Percentiles rank a stretch among this genome's conserved stretches.
phyloP scores from a whole-genome alignment of 2,329 filamentous ascomycete species.

The Penicillium freii region DNA sequence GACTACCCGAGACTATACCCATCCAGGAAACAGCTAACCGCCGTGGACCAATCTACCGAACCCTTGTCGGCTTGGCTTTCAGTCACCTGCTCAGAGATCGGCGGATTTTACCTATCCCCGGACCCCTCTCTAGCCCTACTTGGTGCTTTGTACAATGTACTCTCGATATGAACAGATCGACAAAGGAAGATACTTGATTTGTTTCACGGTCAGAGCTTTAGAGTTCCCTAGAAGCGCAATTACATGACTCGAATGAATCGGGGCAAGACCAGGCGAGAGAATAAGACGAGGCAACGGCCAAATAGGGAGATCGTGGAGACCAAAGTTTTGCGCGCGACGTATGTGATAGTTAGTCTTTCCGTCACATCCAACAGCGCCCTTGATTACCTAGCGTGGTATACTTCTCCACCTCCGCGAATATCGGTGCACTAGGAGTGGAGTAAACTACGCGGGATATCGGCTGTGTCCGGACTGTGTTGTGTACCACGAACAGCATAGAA shows the following conservation, averaged over 20 bases:
- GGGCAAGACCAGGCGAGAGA: background rate
- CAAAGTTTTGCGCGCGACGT: background rate
- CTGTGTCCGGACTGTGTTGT: background rate
- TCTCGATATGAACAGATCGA: background rate
- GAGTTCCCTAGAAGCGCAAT: background rate
- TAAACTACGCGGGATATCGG: background rate
- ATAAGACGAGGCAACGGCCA: background rate
- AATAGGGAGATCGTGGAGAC: background rate
- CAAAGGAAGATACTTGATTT: background rate
- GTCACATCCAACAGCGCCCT: background rate
- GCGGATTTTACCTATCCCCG: background rate
- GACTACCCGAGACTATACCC: background rate
- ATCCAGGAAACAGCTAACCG: background rate
- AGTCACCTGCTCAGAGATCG: background rate
- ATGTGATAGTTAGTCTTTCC: background rate
- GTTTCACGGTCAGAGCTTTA: background rate
- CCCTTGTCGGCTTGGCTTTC: background rate
- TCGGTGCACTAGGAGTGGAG: background rate
- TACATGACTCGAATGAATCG: background rate
- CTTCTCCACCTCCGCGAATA: background rate
- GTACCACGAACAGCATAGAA: background rate
- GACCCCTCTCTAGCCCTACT: background rate
- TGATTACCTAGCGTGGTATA: background rate
- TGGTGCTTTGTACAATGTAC: background rate
- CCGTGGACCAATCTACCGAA: background rate